Evolutionary conservation across 306 rosid genomes (phyloP).

Genomic region (Cucurbita argyrosperma): DNA sequence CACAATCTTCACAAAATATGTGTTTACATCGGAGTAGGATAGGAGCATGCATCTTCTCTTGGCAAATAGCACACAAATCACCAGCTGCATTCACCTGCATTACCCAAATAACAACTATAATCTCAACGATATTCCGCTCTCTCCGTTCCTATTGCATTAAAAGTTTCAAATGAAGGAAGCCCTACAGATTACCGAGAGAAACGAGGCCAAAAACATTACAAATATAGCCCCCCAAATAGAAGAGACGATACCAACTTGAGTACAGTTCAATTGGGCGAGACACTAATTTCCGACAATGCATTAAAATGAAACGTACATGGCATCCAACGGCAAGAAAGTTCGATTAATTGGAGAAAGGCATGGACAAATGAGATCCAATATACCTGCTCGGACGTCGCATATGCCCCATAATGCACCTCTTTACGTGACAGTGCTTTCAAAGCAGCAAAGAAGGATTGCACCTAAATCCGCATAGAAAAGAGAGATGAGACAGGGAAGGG

Average conservation of each 20-base stretch:
- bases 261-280: not conserved
- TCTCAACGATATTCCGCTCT: not conserved
- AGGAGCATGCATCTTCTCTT: slow-evolving; percentile 98
- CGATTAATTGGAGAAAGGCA: not conserved
- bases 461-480: slow-evolving; percentile 6
- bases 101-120: slow-evolving; percentile 6
- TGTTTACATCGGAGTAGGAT: slow-evolving; percentile 86
- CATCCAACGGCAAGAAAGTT: not conserved
- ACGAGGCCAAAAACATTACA: not conserved
- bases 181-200: not conserved
- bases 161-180: not conserved
- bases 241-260: not conserved
- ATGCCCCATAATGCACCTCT: slow-evolving; percentile 96
- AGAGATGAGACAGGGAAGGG: not conserved
- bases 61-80: slow-evolving; percentile 97
- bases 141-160: not conserved
- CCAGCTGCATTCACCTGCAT: slow-evolving; percentile 83
- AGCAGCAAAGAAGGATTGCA: slow-evolving; percentile 80
- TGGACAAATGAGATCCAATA: not conserved
- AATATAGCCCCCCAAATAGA: not conserved
- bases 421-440: slow-evolving; percentile 80
- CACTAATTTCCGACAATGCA: not conserved
- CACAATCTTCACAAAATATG: slow-evolving; percentile 96
- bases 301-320: not conserved
- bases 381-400: slow-evolving; percentile 98